Evolutionary conservation across 2,329 filamentous ascomycete species (phyloP), one percentile per base, ranked within the genome.

Genomic region (Blastomyces emzantsi): DNA sequence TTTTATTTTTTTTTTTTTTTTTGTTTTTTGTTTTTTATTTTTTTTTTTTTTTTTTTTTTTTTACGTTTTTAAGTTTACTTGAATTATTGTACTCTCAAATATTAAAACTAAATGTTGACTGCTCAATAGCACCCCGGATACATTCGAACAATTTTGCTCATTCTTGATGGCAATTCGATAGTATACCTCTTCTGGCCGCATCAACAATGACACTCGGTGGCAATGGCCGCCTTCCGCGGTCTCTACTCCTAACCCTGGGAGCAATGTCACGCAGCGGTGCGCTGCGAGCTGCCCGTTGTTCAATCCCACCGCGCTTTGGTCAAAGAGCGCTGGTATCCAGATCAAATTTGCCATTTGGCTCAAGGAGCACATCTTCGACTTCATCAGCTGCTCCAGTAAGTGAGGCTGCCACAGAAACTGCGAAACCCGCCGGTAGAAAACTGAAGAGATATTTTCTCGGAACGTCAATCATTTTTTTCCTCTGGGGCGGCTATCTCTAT

Each of bases 401-500:
- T 28, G 60, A 33, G n/a, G 61, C 52, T n/a, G 41, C 52, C 61
- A 3, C 28, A 22, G 30, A 33, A 3, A 2, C 13, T 3, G 36
- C 39, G n/a, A 60, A 60, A n/a, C 39, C 54, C 2, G 55, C 62
- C 9, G 22, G 39, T 28, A 36, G 45, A 59, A 55, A 55, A 28
- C 28, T 63, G 43, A 47, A 45, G 25, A 63, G 43, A 59, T 47
- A 36, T 51, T 25, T 75, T 22, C 68, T 75, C 28, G 83, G 84
- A 59, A 82, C 84, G 25, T 78, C 83, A 1, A 69, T 87, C 52
- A 75, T 81, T 1, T 68, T 87, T 6, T 75, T 76, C 6, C 67
- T 79, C 17, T 69, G 76, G 52, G 76, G 81, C 56, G 76, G 80
- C 54, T 90, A 88, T 73, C 75, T 89, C 66, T 91, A 91, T 71